These are phyloP conservation scores for Rhodamnia argentea DNA, from an alignment of 345 rosid genomes.

Conservation along the genomic window DNA sequence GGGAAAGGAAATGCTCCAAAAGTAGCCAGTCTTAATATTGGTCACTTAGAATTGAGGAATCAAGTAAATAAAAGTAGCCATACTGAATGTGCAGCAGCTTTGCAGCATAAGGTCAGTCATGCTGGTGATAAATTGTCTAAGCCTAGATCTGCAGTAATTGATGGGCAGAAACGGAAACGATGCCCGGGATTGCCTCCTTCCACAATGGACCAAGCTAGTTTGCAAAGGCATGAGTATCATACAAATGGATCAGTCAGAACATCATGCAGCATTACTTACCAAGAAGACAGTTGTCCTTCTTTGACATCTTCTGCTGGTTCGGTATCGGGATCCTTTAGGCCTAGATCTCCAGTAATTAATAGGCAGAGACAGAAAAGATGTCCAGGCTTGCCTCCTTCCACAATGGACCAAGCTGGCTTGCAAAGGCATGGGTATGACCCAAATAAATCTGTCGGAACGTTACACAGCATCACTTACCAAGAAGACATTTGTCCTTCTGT, in stretches of 20 bases:
- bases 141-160: background rate
- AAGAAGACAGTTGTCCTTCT: background rate
- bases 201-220: background rate
- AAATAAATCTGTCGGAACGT: background rate
- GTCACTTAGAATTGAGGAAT: background rate
- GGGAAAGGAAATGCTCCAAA: constrained; percentile 6
- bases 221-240: background rate
- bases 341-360: background rate
- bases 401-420: background rate
- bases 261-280: background rate
- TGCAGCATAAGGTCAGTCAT: background rate
- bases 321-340: background rate
- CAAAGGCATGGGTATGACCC: background rate
- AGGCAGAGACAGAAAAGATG: background rate
- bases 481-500: background rate
- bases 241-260: background rate
- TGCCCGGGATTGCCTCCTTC: background rate
- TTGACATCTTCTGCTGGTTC: background rate
- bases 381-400: background rate
- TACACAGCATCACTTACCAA: background rate
- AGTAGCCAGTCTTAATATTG: background rate
- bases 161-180: background rate
- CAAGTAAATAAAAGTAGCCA: constrained; percentile 4
- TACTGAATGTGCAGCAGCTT: background rate
- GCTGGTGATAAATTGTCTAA: background rate